Conservation (phyloP, 805 yeast genomes). For the Candida easanensis region DNA sequence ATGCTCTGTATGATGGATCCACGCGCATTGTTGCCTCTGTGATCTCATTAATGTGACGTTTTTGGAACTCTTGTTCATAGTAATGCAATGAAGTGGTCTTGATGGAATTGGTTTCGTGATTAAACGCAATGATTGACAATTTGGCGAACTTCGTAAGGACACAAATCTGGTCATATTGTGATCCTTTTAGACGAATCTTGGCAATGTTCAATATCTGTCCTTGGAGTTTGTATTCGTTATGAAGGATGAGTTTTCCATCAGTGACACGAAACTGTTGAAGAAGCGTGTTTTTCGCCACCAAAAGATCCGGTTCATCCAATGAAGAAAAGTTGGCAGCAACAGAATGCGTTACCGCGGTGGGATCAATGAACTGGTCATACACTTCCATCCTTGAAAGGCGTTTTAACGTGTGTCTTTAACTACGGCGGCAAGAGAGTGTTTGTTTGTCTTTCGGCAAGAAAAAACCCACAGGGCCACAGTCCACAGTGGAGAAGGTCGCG, state of each 20-base stretch:
- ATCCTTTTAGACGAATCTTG: conserved; percentile 46
- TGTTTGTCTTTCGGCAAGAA: too few relatives aligned
- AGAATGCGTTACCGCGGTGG: conserved; percentile 67
- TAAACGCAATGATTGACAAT: conserved; percentile 73
- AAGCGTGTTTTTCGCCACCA: conserved; percentile 68
- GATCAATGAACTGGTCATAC: conserved; percentile 72
- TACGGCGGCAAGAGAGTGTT: too few relatives aligned
- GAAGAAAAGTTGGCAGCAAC: conserved; percentile 50
- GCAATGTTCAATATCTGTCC: conserved; percentile 65
- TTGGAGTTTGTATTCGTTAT: conserved; percentile 66
- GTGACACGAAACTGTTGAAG: conserved; percentile 36
- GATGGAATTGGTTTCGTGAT: conserved; percentile 48
- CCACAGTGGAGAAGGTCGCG: too few relatives aligned
- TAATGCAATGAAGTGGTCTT: conserved; percentile 79
- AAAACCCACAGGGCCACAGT: too few relatives aligned
- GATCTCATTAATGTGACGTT: conserved; percentile 42
- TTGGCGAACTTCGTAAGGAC: conserved; percentile 75
- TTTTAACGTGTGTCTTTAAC: neutral
- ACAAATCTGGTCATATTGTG: conserved; percentile 55
- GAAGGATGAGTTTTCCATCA: conserved; percentile 33
- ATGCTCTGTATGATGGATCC: conserved; percentile 61
- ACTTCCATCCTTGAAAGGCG: conserved; percentile 58
- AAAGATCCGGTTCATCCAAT: conserved; percentile 42
- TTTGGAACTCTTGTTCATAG: conserved; percentile 68
- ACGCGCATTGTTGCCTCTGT: conserved; percentile 27